These are phyloP conservation scores for Auricularia sp. DNA, from an alignment of 768 basidiomycete species.

Conservation along the genomic window DNA sequence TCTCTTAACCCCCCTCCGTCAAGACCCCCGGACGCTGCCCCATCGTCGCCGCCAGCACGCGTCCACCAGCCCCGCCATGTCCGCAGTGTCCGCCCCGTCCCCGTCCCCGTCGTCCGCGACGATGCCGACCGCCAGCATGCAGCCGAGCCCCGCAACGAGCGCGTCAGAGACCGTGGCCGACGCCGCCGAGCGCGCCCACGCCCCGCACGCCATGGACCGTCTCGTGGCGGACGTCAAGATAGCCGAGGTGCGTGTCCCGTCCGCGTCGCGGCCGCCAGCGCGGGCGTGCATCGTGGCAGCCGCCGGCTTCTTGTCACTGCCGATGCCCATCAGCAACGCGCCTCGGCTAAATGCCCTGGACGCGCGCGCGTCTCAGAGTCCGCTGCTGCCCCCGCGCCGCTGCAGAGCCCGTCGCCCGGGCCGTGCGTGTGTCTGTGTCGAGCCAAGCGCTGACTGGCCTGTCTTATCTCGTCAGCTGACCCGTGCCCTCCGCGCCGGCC, in stretches of 20 bases:
- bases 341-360: conserved; percentile 7
- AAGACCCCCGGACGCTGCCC: too few relatives aligned
- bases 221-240: conserved; percentile 72
- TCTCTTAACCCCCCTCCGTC: neutral
- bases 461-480: conserved; percentile 46
- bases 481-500: conserved; percentile 67
- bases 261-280: neutral
- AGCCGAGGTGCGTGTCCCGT: conserved; percentile 46
- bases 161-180: conserved; percentile 29
- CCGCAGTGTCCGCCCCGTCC: neutral
- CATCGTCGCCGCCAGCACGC: too few relatives aligned
- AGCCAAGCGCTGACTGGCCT: conserved; percentile 11
- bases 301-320: conserved; percentile 1
- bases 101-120: conserved; percentile 9
- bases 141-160: conserved; percentile 29
- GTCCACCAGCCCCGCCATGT: neutral
- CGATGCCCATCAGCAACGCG: neutral
- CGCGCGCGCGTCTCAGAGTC: conserved; percentile 14
- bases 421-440: neutral
- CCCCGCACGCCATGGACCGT: conserved; percentile 61
- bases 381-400: neutral
- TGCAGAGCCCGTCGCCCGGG: too few relatives aligned
- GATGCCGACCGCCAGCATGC: conserved; percentile 52
- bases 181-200: conserved; percentile 43
- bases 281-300: neutral